A percentile compares a stretch with the other conserved stretches of the same genome.
Conservation (phyloP, 2,329 filamentous ascomycete genomes). For the Neurospora sp. region DNA sequence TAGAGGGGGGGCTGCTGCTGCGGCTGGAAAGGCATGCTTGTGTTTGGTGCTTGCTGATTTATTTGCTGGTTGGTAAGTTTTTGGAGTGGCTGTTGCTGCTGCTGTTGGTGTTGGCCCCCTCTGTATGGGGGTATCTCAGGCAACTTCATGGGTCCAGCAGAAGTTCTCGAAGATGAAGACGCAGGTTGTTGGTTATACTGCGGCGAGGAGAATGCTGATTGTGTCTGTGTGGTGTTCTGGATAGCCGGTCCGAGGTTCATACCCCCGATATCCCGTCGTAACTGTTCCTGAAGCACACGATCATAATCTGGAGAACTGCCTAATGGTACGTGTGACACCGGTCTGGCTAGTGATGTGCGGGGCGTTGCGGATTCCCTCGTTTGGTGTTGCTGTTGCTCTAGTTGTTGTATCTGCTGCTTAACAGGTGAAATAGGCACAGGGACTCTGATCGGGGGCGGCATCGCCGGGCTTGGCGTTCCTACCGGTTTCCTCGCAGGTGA, state of each 20-base stretch:
- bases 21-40: constrained; percentile 11
- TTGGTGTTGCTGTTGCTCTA: background rate
- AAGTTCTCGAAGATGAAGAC: background rate
- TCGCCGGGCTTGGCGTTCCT: constrained; percentile 33
- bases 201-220: background rate
- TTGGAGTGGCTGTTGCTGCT: constrained; percentile 6
- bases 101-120: background rate
- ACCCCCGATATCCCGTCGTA: constrained; percentile 52
- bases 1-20: constrained; percentile 23
- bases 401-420: constrained; percentile 26
- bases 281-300: constrained; percentile 47
- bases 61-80: constrained; percentile 1
- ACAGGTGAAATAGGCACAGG: constrained; percentile 50
- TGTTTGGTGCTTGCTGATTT: background rate
- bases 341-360: constrained; percentile 31
- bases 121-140: constrained; percentile 6
- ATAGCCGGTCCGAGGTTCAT: constrained; percentile 38
- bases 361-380: constrained; percentile 33
- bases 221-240: constrained; percentile 9
- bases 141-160: constrained; percentile 2
- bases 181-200: background rate
- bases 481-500: constrained; percentile 52
- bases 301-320: constrained; percentile 51
- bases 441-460: constrained; percentile 46
- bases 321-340: constrained; percentile 36